Conservation (phyloP, 2,329 filamentous ascomycete genomes). For the Cordyceps cateniannulata region DNA sequence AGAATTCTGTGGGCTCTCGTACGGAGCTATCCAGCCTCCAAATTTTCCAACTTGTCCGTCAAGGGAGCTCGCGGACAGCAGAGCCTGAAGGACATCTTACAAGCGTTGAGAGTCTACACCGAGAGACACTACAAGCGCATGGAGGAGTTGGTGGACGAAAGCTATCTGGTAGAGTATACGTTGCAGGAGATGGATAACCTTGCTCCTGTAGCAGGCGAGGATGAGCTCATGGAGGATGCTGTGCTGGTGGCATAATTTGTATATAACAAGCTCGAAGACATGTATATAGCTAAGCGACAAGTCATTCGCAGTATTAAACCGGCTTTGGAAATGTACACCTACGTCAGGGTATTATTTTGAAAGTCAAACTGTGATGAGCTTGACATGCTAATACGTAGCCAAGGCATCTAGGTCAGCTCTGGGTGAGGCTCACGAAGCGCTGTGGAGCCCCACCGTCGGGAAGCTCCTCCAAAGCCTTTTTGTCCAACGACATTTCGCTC, state of each 20-base stretch:
- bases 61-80: conserved; percentile 51
- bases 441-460: conserved; percentile 1
- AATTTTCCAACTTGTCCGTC: conserved; percentile 64
- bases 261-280: background rate
- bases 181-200: conserved; percentile 84
- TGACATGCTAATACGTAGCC: background rate
- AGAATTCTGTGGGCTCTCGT: conserved; percentile 75
- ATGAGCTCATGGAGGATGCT: conserved; percentile 31
- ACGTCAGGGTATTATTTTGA: background rate
- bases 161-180: conserved; percentile 90
- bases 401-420: background rate
- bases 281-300: background rate
- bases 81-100: conserved; percentile 75
- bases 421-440: background rate
- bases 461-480: conserved; percentile 5
- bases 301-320: background rate
- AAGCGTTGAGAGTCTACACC: conserved; percentile 84
- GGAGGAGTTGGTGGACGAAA: conserved; percentile 89
- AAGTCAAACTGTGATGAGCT: no score
- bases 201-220: conserved; percentile 35
- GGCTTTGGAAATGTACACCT: background rate
- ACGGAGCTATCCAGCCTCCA: conserved; percentile 70
- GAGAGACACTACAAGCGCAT: conserved; percentile 87
- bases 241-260: conserved; percentile 32
- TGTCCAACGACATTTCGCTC: background rate